Conservation (phyloP, 2,329 filamentous ascomycete species). For the Epichloe baconii region DNA sequence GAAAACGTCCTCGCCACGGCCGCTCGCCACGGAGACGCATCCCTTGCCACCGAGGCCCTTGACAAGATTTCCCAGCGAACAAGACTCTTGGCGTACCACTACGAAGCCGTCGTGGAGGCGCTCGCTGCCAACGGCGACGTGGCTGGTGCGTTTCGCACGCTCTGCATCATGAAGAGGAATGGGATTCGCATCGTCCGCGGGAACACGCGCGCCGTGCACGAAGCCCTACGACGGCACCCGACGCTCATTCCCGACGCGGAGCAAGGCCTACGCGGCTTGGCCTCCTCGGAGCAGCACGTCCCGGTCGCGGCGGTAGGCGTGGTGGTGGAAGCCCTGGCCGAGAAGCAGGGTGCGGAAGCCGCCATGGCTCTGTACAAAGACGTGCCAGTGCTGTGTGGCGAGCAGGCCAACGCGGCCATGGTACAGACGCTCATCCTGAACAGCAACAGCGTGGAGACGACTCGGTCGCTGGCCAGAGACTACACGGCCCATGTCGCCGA, state of each 20-base stretch:
- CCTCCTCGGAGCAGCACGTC: conserved; percentile 17
- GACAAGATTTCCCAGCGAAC: conserved; percentile 26
- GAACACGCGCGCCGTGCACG: conserved; percentile 51
- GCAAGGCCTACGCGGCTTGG: conserved; percentile 40
- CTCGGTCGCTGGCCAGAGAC: conserved; percentile 15
- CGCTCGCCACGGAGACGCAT: conserved; percentile 51
- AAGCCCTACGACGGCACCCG: conserved; percentile 35
- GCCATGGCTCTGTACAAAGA: conserved; percentile 22
- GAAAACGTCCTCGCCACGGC: conserved; percentile 60
- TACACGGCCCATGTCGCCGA: conserved; percentile 15
- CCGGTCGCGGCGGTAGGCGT: conserved; percentile 25
- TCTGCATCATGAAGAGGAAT: conserved; percentile 57
- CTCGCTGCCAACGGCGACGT: conserved; percentile 51
- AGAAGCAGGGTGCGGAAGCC: conserved; percentile 15
- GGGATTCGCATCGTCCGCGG: conserved; percentile 38
- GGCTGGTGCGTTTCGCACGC: conserved; percentile 50
- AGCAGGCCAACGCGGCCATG: conserved; percentile 13
- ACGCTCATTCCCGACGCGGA: conserved; percentile 39
- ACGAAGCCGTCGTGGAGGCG: conserved; percentile 64
- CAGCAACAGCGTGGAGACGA: conserved; percentile 14
- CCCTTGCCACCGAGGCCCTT: conserved; percentile 59
- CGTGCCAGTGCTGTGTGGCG: conserved; percentile 15
- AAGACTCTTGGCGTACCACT: conserved; percentile 53
- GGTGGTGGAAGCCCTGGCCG: conserved; percentile 21
- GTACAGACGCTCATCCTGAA: conserved; percentile 19